Conservation (phyloP, 2,329 filamentous ascomycete species). For the Exophiala spinifera region DNA sequence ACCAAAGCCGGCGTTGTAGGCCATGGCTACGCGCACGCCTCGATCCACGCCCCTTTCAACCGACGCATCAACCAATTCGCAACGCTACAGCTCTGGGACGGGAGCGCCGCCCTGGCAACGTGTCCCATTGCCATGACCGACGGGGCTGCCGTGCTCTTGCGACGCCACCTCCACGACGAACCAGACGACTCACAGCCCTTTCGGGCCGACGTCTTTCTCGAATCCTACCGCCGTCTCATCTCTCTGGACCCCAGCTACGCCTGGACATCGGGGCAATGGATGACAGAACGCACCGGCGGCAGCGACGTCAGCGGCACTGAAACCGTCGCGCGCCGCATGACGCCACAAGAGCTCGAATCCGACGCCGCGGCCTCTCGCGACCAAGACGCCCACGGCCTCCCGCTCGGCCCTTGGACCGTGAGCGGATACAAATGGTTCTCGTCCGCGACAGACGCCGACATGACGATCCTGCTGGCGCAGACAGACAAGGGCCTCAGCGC, state of each 20-base stretch:
- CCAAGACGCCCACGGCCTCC: constrained; percentile 33
- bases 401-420: constrained; percentile 54
- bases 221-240: constrained; percentile 30
- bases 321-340: constrained; percentile 31
- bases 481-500: constrained; percentile 55
- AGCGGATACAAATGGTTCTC: constrained; percentile 72
- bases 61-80: constrained; percentile 60
- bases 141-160: constrained; percentile 37
- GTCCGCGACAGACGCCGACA: constrained; percentile 62
- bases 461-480: constrained; percentile 63
- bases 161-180: constrained; percentile 12
- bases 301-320: constrained; percentile 38
- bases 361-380: constrained; percentile 21
- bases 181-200: constrained; percentile 17
- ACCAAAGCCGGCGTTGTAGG: constrained; percentile 58
- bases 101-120: constrained; percentile 58
- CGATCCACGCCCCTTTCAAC: constrained; percentile 36
- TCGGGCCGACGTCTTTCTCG: constrained; percentile 27
- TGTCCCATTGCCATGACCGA: constrained; percentile 64
- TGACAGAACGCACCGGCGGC: constrained; percentile 39
- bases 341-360: constrained; percentile 11
- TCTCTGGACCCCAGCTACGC: constrained; percentile 32
- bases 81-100: constrained; percentile 54
- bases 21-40: constrained; percentile 50
- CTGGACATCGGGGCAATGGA: constrained; percentile 41